Percentiles rank a stretch among this genome's conserved stretches.
phyloP scores from a whole-genome alignment of 768 basidiomycete species.

The Rhodotorula taiwanensis region DNA sequence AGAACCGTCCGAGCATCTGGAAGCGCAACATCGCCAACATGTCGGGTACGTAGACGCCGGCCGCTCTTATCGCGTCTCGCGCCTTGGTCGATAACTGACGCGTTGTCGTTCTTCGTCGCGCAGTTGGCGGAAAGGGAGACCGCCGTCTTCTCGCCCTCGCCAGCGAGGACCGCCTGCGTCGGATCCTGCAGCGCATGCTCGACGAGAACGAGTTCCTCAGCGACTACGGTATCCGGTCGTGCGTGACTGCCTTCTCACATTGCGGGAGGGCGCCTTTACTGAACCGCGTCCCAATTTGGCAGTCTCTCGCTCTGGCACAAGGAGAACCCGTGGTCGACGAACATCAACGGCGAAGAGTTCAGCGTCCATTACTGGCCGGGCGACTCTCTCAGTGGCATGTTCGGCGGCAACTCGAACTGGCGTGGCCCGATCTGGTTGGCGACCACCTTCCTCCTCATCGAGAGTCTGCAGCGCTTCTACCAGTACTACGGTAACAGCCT shows the following conservation, averaged over 20 bases:
- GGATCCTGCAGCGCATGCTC: conserved; percentile 90
- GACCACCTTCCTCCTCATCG: conserved; percentile 90
- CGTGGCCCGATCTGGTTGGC: conserved; percentile 69
- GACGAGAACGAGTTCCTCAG: conserved; percentile 95
- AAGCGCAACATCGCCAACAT: conserved; percentile 94
- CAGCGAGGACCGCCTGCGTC: conserved; percentile 78
- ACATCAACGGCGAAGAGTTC: conserved; percentile 83
- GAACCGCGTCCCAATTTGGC: not conserved
- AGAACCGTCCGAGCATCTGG: conserved; percentile 81
- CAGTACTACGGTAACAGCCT: conserved; percentile 92
- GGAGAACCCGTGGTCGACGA: conserved; percentile 87
- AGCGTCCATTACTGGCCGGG: conserved; percentile 97
- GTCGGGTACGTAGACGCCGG: conserved; percentile 54
- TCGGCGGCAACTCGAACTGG: conserved; percentile 59
- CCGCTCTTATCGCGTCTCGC: not conserved
- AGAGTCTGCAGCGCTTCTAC: conserved; percentile 92
- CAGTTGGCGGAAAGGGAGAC: conserved; percentile 68
- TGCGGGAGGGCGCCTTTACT: not conserved
- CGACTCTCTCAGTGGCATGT: conserved; percentile 94
- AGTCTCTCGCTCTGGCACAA: conserved; percentile 86
- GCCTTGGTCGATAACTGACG: not conserved
- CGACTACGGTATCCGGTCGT: conserved; percentile 94
- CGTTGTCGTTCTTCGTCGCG: not conserved
- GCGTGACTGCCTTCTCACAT: conserved; percentile 44
- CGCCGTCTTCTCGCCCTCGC: conserved; percentile 81